These are phyloP conservation scores for Tetrahymena malaccensis DNA, from an alignment of 73 alveolate species.

Conservation along the genomic window DNA sequence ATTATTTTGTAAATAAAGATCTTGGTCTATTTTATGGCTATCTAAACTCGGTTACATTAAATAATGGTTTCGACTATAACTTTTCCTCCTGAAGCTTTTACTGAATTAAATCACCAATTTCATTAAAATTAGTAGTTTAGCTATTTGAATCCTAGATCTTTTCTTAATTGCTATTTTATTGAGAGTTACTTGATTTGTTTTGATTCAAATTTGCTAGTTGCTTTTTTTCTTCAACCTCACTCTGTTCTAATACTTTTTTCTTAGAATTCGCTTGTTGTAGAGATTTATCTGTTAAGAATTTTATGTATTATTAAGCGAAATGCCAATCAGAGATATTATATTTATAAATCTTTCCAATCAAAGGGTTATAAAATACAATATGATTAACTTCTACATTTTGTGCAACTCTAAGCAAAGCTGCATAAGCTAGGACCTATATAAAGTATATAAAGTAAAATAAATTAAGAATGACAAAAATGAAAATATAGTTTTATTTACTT, in stretches of 20 bases:
- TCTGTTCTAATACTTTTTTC: background rate
- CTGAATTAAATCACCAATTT: background rate
- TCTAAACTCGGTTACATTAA: background rate
- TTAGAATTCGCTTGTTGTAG: background rate
- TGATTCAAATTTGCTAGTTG: background rate
- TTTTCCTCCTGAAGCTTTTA: background rate
- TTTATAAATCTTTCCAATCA: background rate
- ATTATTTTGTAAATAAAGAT: background rate
- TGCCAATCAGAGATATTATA: background rate
- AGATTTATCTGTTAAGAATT: background rate
- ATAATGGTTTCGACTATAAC: background rate
- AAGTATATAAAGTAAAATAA: background rate
- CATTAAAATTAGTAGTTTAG: background rate
- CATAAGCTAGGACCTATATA: background rate
- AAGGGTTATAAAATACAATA: background rate
- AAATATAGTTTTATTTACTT: background rate
- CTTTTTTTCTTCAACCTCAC: background rate
- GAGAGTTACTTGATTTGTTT: background rate
- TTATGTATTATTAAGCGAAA: background rate
- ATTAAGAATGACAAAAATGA: background rate
- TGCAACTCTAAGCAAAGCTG: background rate
- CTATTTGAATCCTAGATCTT: background rate
- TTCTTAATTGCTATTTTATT: background rate
- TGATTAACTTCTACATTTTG: background rate
- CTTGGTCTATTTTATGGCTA: background rate